These are phyloP conservation scores for Fraxinus pennsylvanica DNA, from an alignment of 257 asterid genomes.

Conservation along the genomic window DNA sequence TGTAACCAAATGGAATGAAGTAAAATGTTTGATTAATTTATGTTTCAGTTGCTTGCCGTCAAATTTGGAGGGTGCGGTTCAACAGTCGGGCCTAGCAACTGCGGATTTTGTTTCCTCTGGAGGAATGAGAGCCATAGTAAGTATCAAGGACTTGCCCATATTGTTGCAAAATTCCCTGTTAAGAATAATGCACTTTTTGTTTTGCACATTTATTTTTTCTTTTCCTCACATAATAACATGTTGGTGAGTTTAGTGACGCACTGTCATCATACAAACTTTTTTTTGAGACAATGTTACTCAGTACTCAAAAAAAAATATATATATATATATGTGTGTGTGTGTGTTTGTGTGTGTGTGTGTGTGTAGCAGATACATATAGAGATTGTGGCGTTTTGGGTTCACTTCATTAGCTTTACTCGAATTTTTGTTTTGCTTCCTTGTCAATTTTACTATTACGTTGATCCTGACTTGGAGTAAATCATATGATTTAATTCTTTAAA, in stretches of 20 bases:
- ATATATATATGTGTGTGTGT: no score
- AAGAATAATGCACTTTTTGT: neutral
- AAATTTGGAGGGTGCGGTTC: conserved; percentile 94
- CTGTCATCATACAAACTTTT: neutral
- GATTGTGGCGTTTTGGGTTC: neutral
- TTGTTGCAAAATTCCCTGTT: neutral
- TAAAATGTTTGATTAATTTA: neutral
- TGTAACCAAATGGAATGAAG: conserved; percentile 1
- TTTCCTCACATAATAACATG: neutral
- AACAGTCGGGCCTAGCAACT: conserved; percentile 81
- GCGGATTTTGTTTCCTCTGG: conserved; percentile 83
- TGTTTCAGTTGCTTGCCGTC: conserved; percentile 87
- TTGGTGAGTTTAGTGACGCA: neutral
- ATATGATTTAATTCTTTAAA: neutral
- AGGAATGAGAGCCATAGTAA: conserved; percentile 84
- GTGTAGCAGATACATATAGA: neutral
- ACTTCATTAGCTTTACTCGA: neutral
- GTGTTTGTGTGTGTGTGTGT: no score
- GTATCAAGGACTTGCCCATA: conserved; percentile 22
- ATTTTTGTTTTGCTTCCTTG: neutral
- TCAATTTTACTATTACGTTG: neutral
- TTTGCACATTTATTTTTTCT: neutral
- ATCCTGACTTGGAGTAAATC: neutral
- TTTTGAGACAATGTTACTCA: neutral
- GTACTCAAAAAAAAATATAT: no score